Base-by-base conservation (phyloP, 345 rosid species). In the Pugionium cornutum region DNA sequence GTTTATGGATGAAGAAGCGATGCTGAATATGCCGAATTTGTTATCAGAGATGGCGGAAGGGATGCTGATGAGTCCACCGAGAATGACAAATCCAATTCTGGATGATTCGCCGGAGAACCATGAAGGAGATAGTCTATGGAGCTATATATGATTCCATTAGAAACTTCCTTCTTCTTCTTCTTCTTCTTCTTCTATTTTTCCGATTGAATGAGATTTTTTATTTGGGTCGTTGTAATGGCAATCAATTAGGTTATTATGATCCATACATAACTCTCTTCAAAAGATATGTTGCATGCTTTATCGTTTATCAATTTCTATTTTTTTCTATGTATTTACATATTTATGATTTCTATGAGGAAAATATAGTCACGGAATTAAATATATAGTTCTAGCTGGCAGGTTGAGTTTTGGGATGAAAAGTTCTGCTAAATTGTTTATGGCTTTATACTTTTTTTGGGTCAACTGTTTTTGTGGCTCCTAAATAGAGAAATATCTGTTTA, bases 31-130 rank as follows among this genome's bases (percentile, higher is more conserved):
- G 77, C 95, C 95, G 34, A 81, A 45, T 76, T 76, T 85, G 77
- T 62, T 85, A 48, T 81, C 77, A 74, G 87, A 81, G 33, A 85
- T 88, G 95, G 95, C 95, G 0, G 91, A 68, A 32, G 95, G 84
- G 29, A 85, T 88, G 91, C 66, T 88, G 4, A 69, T 88, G 58
- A 88, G 85, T 63, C 95, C 95, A 1, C 95, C 95, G 8, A 79
- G 95, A 60, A 85, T 85, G 73, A 70, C 40, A 64, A 64, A 78
- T 9, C 78, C 83, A 11, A 63, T 81, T 7, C 71, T 75, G 0
- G 83, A 80, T 26, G 89, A 82, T 62, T 82, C 95, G 36, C 80
- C 86, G 4, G 83, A 77, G 32, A 72, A 78, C 68, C 80, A 82
- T 5, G 78, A 76, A 36, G 95, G 46, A 9, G 91, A 82, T 42